phyloP scores from a whole-genome alignment of 2,329 filamentous ascomycete genomes.

The Amphichorda felina region DNA sequence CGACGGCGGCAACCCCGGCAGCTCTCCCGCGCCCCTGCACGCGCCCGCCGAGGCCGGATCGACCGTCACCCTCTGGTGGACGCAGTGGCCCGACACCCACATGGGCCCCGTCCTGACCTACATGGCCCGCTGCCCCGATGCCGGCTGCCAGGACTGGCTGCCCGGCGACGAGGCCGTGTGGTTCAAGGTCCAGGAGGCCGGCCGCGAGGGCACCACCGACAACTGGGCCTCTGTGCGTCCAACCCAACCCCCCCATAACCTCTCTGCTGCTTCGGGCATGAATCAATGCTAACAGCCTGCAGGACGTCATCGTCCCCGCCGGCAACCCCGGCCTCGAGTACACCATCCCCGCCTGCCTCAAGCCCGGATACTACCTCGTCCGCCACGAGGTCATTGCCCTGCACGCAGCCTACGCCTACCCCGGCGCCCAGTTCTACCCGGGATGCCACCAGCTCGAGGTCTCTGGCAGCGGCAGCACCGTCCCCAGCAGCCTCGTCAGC shows the following conservation, averaged over 20 bases:
- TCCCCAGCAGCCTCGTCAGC: constrained; percentile 27
- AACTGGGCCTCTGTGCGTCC: constrained; percentile 30
- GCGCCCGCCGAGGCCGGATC: constrained; percentile 40
- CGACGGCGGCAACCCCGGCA: constrained; percentile 32
- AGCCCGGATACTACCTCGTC: constrained; percentile 43
- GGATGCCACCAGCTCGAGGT: constrained; percentile 46
- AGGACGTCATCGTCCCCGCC: constrained; percentile 31
- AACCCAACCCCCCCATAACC: background rate
- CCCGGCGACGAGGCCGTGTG: constrained; percentile 37
- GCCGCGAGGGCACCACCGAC: constrained; percentile 35
- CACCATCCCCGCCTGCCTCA: constrained; percentile 40
- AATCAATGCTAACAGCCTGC: constrained; percentile 3
- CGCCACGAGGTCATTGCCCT: constrained; percentile 46
- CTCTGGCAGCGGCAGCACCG: constrained; percentile 31
- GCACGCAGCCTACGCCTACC: constrained; percentile 33
- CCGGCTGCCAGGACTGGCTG: constrained; percentile 34
- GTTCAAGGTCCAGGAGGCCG: constrained; percentile 41
- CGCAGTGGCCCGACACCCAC: constrained; percentile 35
- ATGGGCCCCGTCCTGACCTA: constrained; percentile 45
- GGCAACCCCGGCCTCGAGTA: constrained; percentile 32
- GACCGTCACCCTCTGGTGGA: constrained; percentile 42
- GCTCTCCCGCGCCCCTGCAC: constrained; percentile 38
- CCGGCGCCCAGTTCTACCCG: constrained; percentile 45
- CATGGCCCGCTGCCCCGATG: constrained; percentile 44
- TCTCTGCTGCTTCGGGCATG: no score